Evolutionary conservation across 306 rosid species (phyloP).

Genomic region (Ammopiptanthus mongolicus): DNA sequence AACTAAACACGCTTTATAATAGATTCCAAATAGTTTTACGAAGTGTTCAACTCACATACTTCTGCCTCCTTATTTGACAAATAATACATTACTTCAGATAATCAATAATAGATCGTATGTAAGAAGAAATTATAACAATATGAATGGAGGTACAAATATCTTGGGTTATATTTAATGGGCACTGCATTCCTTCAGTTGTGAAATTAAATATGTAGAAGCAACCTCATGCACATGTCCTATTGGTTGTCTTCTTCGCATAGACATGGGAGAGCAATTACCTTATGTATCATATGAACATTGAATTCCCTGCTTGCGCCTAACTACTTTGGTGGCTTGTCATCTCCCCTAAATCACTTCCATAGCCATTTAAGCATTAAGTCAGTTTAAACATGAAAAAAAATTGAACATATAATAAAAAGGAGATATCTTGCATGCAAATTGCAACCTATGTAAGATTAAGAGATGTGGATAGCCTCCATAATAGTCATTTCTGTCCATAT

Average conservation of each 20-base stretch:
- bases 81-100: neutral
- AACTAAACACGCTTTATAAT: neutral
- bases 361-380: slow-evolving; percentile 37
- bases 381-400: slow-evolving; percentile 2
- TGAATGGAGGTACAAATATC: neutral
- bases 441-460: slow-evolving; percentile 68
- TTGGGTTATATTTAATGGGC: neutral
- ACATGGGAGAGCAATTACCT: slow-evolving; percentile 35
- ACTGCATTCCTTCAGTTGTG: neutral
- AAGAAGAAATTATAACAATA: neutral
- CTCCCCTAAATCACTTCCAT: slow-evolving; percentile 66
- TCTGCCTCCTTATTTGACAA: neutral
- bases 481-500: slow-evolving; percentile 80
- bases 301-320: slow-evolving; percentile 64
- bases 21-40: neutral
- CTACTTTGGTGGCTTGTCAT: slow-evolving; percentile 36
- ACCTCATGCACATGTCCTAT: neutral
- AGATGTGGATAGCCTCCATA: slow-evolving; percentile 75
- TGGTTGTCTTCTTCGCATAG: neutral
- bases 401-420: neutral
- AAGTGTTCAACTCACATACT: neutral
- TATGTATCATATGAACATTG: slow-evolving; percentile 85
- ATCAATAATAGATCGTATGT: neutral
- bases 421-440: neutral
- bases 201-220: neutral